These are phyloP conservation scores for Pichia terricola DNA, from an alignment of 1,139 yeast species.

Conservation along the genomic window DNA sequence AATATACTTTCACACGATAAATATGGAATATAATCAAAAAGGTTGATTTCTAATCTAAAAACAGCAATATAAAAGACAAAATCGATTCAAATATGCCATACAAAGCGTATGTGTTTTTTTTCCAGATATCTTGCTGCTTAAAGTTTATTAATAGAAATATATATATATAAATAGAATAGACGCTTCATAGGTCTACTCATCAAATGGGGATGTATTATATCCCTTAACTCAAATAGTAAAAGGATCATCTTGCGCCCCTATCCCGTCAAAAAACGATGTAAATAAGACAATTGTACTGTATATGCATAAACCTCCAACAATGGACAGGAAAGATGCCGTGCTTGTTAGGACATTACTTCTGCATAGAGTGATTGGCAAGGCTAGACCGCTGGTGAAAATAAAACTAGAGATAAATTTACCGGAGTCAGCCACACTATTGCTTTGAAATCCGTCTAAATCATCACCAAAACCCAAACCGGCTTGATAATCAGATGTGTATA, in stretches of 20 bases:
- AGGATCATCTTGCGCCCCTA: conserved; percentile 34
- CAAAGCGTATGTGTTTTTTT: too few species aligned
- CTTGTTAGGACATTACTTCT: conserved; percentile 53
- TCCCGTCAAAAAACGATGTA: conserved; percentile 58
- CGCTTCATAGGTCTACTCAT: too few species aligned
- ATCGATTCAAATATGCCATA: too few species aligned
- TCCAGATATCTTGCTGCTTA: too few species aligned
- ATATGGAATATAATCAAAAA: too few species aligned
- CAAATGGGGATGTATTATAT: too few species aligned
- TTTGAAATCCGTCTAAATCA: conserved; percentile 14
- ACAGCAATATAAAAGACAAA: too few species aligned
- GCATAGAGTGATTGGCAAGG: conserved; percentile 54
- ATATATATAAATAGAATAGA: too few species aligned
- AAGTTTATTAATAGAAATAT: too few species aligned
- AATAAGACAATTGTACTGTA: conserved; percentile 68
- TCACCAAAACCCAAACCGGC: conserved; percentile 10
- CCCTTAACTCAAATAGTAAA: conserved; percentile 16
- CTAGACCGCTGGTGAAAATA: conserved; percentile 53
- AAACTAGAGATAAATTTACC: conserved; percentile 66
- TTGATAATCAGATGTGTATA: conserved; percentile 15
- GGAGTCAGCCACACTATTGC: conserved; percentile 33
- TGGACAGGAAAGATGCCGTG: conserved; percentile 53
- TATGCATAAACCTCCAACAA: conserved; percentile 61
- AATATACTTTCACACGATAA: too few species aligned
- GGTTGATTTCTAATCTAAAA: too few species aligned